These are phyloP conservation scores for Saksenaea oblongispora DNA, from an alignment of 371 early-diverging fungal genomes.

Conservation along the genomic window DNA sequence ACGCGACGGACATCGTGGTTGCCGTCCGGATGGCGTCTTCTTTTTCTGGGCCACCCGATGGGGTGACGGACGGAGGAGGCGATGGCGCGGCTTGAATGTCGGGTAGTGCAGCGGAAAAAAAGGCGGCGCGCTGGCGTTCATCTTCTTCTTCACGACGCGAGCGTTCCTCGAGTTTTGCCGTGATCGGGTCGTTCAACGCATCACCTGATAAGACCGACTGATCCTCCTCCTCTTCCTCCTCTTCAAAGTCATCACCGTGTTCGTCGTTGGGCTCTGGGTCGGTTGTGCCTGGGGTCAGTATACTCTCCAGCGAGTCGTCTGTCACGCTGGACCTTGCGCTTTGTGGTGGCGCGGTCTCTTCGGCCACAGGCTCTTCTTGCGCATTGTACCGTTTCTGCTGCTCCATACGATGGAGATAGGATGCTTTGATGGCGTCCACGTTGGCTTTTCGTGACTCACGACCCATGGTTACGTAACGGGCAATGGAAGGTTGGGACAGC, in stretches of 20 bases:
- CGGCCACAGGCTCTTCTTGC: constrained; percentile 11
- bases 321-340: constrained; percentile 11
- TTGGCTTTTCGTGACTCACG: background rate
- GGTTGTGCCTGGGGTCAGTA: constrained; percentile 37
- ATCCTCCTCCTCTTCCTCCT: constrained; percentile 9
- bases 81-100: background rate
- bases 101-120: constrained; percentile 15
- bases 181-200: constrained; percentile 17
- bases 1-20: background rate
- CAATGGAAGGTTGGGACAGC: constrained; percentile 9
- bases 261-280: constrained; percentile 13
- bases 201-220: constrained; percentile 1
- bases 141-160: constrained; percentile 41
- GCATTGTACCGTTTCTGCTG: constrained; percentile 5
- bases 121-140: constrained; percentile 28
- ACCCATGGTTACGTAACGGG: constrained; percentile 5
- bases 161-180: constrained; percentile 28
- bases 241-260: constrained; percentile 2
- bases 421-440: constrained; percentile 3
- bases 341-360: background rate
- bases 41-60: background rate
- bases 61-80: background rate
- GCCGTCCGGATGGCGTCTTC: background rate
- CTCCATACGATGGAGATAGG: constrained; percentile 9
- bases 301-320: constrained; percentile 41